These are phyloP conservation scores for Fonsecaea pedrosoi DNA, from an alignment of 2,329 filamentous ascomycete genomes.

Conservation along the genomic window DNA sequence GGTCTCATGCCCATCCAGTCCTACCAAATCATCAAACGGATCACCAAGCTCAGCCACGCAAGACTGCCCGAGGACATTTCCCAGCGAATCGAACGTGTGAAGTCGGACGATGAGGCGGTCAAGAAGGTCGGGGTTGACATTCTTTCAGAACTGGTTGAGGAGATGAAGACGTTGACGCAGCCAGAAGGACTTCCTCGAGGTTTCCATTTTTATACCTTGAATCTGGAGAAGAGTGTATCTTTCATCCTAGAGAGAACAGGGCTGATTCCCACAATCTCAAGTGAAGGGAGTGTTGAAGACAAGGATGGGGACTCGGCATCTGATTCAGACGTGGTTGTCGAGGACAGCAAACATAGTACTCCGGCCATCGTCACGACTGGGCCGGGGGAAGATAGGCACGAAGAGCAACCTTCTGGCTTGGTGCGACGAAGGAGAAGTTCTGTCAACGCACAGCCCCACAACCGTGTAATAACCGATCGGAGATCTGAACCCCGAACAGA, in stretches of 20 bases:
- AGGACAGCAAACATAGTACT: slow-evolving; percentile 43
- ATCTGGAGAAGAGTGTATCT: slow-evolving; percentile 82
- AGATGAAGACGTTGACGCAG: slow-evolving; percentile 71
- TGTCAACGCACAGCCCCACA: slow-evolving; percentile 82
- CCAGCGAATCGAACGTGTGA: slow-evolving; percentile 61
- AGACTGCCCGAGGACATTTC: slow-evolving; percentile 75
- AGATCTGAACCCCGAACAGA: slow-evolving; percentile 54
- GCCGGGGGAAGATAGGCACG: not conserved
- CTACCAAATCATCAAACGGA: slow-evolving; percentile 92
- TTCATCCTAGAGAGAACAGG: slow-evolving; percentile 86
- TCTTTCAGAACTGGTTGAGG: slow-evolving; percentile 80
- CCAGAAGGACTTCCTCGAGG: slow-evolving; percentile 66
- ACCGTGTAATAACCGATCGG: slow-evolving; percentile 81
- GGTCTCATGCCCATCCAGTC: slow-evolving; percentile 98
- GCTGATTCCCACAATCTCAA: slow-evolving; percentile 70
- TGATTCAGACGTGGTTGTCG: slow-evolving; percentile 55
- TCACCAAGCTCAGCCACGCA: slow-evolving; percentile 92
- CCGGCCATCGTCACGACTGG: not conserved
- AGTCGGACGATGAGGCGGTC: slow-evolving; percentile 56
- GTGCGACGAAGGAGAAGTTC: slow-evolving; percentile 71
- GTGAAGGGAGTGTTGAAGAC: slow-evolving; percentile 40
- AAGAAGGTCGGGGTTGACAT: slow-evolving; percentile 64
- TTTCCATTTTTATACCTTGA: slow-evolving; percentile 97
- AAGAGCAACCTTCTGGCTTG: slow-evolving; percentile 41
- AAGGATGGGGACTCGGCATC: slow-evolving; percentile 43